Base-by-base conservation (phyloP, 805 yeast species). In the Pichia insulana region DNA sequence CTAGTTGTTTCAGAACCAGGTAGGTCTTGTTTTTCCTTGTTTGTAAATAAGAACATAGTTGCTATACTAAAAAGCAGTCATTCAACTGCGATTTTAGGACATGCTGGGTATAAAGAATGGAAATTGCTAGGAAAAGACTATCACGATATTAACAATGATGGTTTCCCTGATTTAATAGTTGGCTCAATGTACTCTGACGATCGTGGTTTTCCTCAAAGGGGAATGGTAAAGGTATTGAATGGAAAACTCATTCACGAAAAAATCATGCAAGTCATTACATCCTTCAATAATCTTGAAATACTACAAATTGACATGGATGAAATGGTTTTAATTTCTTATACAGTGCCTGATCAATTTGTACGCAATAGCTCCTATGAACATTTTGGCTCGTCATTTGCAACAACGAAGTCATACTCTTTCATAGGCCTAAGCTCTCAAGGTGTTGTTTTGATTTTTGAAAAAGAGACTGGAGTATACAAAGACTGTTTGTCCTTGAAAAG, bases 1-100 rank as follows among this genome's bases (percentile, higher is more conserved):
- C 54, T 78, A 7, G 65, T 70, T 0, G 65, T 75, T 4, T 56
- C 76, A 1, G 69, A 72, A 40, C 83, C 84, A 0, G 83, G 84
- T 0, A 33, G 54, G 0, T 73, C 78, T 4, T 46, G 52, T 1
- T 38, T 79, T 1, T 64, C 67, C 37, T 43, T 76, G 7, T 73
- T 58, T 45, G 34, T 33, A 1, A 35, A 40, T 1, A 46, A 43
- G 7, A 20, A 31, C 10, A 18, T 53, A 9, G 34, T 57, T 13
- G 56, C 56, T 1, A 33, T 47, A 0, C 41, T 60, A 7, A 49
- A 52, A 12, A 50, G 53, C 22, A 45, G 50, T 3, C 47, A 33
- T n/a, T 45, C 70, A 8, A 37, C 53, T 9, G 38, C 52, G 12
- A 34, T 32, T 18, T 61, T 69, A 45, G 76, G 80, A 2, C 10